Evolutionary conservation across 306 rosid species (phyloP), one percentile per base, ranked within the genome.

Genomic region (Mucuna pruriens): DNA sequence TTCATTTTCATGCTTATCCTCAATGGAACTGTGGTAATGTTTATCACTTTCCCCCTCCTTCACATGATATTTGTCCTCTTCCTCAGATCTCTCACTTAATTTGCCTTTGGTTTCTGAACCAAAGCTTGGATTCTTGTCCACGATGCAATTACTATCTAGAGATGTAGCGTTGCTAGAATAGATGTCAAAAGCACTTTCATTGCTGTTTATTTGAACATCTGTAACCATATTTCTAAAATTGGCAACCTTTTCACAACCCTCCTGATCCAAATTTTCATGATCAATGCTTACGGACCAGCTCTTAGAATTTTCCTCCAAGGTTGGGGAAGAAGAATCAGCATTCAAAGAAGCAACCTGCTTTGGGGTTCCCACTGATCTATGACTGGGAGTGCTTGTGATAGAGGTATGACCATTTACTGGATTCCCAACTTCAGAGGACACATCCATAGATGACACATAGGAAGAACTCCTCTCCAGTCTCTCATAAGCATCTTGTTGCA

Each of bases 341-440:
- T 52, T 79, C 49, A 76, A 81, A 68, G 87, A 74, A 39, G 60
- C 85, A 78, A 26, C 64, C 81, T 72, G 75, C 77, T 85, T 88
- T 34, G 26, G 81, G 78, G 65, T 31, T 78, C 86, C 57, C 42
- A n/a, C 64, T 42, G 78, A 83, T 80, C 82, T 87, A 65, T 84
- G 76, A 77, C 63, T 72, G 57, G 85, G 83, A 75, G 89, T 85
- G 73, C 57, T 80, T 40, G 72, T 77, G 45, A 60, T 67, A 34
- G 90, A 84, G 80, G 87, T 65, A 77, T 74, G 84, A 85, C 75
- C 85, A 79, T 87, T 81, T 88, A 77, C 87, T n/a, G 94, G 90
- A 86, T 90, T 91, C 58, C 88, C 93, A 20, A 84, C 72, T 77
- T 82, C 92, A 79, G 90, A 90, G 20, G 90, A 87, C 16, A 86